Evolutionary conservation across 495 filamentous ascomycete genomes (phyloP).

Genomic region (Penicillium coffeae): DNA sequence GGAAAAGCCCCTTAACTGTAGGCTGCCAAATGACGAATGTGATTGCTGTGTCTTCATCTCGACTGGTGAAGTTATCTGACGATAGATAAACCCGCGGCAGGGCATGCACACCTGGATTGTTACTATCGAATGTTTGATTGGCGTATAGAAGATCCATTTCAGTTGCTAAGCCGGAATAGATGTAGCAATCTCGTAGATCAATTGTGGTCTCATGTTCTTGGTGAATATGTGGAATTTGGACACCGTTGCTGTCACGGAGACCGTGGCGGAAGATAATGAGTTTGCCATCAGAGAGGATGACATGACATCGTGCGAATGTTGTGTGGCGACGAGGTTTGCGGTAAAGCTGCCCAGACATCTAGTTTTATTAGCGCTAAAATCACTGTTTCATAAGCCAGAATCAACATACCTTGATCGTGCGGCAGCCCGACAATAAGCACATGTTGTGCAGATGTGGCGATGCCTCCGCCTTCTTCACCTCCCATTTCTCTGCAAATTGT

Average conservation of each 20-base stretch:
- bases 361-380: neutral
- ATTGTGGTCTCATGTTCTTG: conserved; percentile 57
- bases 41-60: conserved; percentile 67
- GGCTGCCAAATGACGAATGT: conserved; percentile 74
- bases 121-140: conserved; percentile 67
- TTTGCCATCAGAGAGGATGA: conserved; percentile 61
- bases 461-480: conserved; percentile 62
- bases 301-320: conserved; percentile 59
- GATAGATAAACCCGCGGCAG: conserved; percentile 60
- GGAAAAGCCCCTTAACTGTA: conserved; percentile 55
- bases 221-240: conserved; percentile 58
- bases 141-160: conserved; percentile 65
- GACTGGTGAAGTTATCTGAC: conserved; percentile 61
- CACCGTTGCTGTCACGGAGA: conserved; percentile 53
- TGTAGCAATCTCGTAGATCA: conserved; percentile 65
- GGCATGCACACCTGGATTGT: conserved; percentile 59
- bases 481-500: conserved; percentile 70
- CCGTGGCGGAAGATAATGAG: conserved; percentile 63
- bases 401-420: conserved; percentile 53
- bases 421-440: conserved; percentile 62
- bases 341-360: conserved; percentile 64
- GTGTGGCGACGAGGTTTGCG: conserved; percentile 62
- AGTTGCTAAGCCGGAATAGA: conserved; percentile 66
- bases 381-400: conserved; percentile 1
- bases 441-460: conserved; percentile 66